Evolutionary conservation across 2,329 filamentous ascomycete genomes (phyloP).

Genomic region (Coniochaeta prunicola): DNA sequence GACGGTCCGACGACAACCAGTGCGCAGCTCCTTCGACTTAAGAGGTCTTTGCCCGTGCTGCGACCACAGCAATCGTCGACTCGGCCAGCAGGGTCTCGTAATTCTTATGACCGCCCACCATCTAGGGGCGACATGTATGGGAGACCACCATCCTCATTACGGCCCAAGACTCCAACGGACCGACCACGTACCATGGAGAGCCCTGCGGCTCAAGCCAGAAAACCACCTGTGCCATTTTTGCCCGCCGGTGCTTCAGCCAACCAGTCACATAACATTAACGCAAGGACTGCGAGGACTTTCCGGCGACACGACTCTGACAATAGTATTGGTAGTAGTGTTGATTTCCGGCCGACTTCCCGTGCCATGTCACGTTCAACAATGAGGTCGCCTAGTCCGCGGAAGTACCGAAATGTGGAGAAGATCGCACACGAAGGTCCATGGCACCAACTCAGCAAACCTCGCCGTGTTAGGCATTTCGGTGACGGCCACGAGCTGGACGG

Average conservation of each 20-base stretch:
- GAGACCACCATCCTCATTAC: constrained; percentile 43
- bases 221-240: constrained; percentile 65
- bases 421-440: constrained; percentile 38
- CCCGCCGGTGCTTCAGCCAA: constrained; percentile 62
- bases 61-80: constrained; percentile 41
- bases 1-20: constrained; percentile 58
- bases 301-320: constrained; percentile 79
- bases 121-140: constrained; percentile 45
- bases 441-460: constrained; percentile 68
- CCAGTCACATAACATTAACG: constrained; percentile 64
- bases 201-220: constrained; percentile 44
- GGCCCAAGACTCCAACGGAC: constrained; percentile 68
- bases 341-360: constrained; percentile 50
- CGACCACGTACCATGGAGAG: constrained; percentile 46
- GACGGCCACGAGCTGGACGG: constrained; percentile 87
- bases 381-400: constrained; percentile 53
- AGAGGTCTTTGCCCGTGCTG: constrained; percentile 58
- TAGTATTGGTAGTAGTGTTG: constrained; percentile 54
- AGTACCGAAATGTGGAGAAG: constrained; percentile 32
- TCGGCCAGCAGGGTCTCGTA: constrained; percentile 34
- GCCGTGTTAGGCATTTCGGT: constrained; percentile 68
- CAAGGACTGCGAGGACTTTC: constrained; percentile 64
- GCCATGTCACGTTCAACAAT: constrained; percentile 50
- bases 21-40: constrained; percentile 57
- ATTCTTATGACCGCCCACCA: constrained; percentile 47